Evolutionary conservation across 129 eudicot species (phyloP).

Genomic region (sunflower (Helianthus annuus)): DNA sequence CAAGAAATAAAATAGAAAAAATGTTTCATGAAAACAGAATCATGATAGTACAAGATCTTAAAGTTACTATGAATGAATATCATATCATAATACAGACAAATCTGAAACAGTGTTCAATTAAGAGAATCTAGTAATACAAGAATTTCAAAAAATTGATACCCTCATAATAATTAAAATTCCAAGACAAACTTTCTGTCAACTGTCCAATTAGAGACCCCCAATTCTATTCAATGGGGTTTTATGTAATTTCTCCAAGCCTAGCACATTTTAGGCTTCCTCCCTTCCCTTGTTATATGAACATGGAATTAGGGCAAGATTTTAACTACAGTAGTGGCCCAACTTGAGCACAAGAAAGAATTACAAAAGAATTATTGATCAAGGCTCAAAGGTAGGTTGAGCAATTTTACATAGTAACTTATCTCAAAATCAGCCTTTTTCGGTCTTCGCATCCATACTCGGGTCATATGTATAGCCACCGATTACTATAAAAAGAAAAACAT

Average conservation of each 20-base stretch:
- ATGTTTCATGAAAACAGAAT: neutral
- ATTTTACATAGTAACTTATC: conserved; percentile 21
- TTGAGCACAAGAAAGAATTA: conserved; percentile 38
- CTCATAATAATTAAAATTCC: conserved; percentile 18
- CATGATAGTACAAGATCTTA: conserved; percentile 17
- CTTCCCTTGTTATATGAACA: conserved; percentile 37
- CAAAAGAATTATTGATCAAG: conserved; percentile 33
- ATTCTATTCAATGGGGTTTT: conserved; percentile 18
- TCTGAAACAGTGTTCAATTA: conserved; percentile 22
- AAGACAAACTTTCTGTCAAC: conserved; percentile 27
- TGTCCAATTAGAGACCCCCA: conserved; percentile 33
- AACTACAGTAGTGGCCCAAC: conserved; percentile 11
- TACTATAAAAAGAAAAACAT: neutral
- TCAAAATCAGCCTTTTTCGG: conserved; percentile 19
- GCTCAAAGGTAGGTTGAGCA: conserved; percentile 24
- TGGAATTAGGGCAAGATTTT: conserved; percentile 32
- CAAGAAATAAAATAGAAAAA: neutral
- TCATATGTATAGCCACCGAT: conserved; percentile 38
- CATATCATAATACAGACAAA: neutral
- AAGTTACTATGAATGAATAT: conserved; percentile 24
- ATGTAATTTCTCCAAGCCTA: conserved; percentile 19
- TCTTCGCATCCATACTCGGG: conserved; percentile 41
- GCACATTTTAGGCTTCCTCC: conserved; percentile 28
- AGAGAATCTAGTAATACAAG: conserved; percentile 11
- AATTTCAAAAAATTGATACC: conserved; percentile 4